A percentile compares a stretch with the other conserved stretches of the same genome.
Evolutionary conservation across 441 rosid genomes (phyloP).

Genomic region (Eruca vesicaria): DNA sequence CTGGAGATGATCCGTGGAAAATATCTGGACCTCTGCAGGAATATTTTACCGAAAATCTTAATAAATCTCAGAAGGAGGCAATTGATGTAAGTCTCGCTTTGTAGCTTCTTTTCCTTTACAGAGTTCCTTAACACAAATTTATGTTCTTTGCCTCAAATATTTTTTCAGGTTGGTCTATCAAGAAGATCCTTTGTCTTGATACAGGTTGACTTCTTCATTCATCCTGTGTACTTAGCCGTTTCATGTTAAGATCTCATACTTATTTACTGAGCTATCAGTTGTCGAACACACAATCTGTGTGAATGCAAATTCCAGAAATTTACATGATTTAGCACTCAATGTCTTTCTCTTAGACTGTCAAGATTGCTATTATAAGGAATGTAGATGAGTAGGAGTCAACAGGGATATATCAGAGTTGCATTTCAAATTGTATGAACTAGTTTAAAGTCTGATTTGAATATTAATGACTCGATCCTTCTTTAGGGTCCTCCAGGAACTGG

Average conservation of each 20-base stretch:
- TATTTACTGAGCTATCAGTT: background rate
- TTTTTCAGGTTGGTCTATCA: constrained; percentile 81
- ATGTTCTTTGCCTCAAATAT: constrained; percentile 6
- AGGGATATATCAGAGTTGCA: background rate
- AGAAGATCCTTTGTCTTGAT: constrained; percentile 79
- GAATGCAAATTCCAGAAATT: background rate
- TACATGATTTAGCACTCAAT: background rate
- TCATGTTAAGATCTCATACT: background rate
- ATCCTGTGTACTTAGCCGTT: constrained; percentile 10
- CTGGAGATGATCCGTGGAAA: constrained; percentile 73
- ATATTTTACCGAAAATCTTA: constrained; percentile 62
- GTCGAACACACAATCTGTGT: background rate
- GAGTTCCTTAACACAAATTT: constrained; percentile 10
- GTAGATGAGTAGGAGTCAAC: background rate
- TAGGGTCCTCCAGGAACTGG: constrained; percentile 99
- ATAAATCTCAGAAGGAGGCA: constrained; percentile 83
- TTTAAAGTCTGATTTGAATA: background rate
- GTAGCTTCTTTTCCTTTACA: background rate
- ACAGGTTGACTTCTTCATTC: constrained; percentile 61
- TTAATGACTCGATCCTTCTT: constrained; percentile 20
- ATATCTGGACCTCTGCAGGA: constrained; percentile 67
- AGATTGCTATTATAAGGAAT: constrained; percentile 1
- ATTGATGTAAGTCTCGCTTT: constrained; percentile 61
- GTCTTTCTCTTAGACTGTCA: background rate
- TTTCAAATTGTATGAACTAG: background rate